Evolutionary conservation across 305 asterid genomes (phyloP).

Genomic region (Rubia balearica): DNA sequence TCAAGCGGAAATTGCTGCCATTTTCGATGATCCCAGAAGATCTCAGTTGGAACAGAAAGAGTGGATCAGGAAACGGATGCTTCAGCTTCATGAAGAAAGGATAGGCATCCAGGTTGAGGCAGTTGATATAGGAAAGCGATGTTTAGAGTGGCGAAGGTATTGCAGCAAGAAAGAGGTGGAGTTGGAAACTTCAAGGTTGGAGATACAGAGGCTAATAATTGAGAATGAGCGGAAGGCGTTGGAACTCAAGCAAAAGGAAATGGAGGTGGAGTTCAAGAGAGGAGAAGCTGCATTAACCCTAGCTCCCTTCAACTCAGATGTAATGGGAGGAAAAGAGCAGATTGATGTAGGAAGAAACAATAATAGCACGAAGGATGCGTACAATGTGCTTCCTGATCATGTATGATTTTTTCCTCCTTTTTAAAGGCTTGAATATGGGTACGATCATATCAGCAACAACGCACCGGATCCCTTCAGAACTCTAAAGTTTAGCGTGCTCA

Average conservation of each 20-base stretch:
- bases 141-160: constrained; percentile 32
- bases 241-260: constrained; percentile 24
- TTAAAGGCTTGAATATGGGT: not conserved
- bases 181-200: constrained; percentile 30
- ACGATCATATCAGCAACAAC: too few species aligned
- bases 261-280: constrained; percentile 17
- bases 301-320: constrained; percentile 18
- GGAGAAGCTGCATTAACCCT: constrained; percentile 19
- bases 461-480: too few species aligned
- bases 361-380: constrained; percentile 14
- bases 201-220: constrained; percentile 23
- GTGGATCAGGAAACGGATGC: constrained; percentile 33
- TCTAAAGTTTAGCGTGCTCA: too few species aligned
- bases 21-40: constrained; percentile 26
- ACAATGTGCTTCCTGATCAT: not conserved
- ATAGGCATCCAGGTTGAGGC: constrained; percentile 31
- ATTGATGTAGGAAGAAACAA: constrained; percentile 18
- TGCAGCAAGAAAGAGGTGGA: constrained; percentile 32
- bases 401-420: not conserved
- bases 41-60: constrained; percentile 24
- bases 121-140: constrained; percentile 26
- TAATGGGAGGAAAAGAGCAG: constrained; percentile 20
- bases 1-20: constrained; percentile 23
- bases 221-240: constrained; percentile 28
- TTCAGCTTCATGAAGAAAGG: constrained; percentile 32